Evolutionary conservation across 2,329 filamentous ascomycete genomes (phyloP), one percentile per base, ranked within the genome.

Genomic region (Arthrocladium fulminans): DNA sequence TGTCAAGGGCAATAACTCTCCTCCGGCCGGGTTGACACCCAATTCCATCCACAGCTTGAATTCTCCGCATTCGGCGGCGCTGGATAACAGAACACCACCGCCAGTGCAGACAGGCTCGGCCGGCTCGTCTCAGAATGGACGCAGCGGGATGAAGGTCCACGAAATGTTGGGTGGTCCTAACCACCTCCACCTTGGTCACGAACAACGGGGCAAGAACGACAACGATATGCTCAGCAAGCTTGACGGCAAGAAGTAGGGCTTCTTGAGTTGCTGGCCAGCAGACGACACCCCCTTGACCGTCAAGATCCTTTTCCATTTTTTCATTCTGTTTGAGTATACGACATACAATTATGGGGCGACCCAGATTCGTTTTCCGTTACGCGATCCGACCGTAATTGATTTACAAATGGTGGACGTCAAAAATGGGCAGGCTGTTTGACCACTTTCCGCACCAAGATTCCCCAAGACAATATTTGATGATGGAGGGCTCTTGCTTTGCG

Each of bases 221-320:
- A 74, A 68, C 51, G 68, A 72, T 49, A 74, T 74, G 71, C 64
- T 74, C 32, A 73, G 47, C 54, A 59, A 59, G 39, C 54, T 59
- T 10, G 57, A 59, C 43, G 54, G 57, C 52, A 59, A 59, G 52
- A 59, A 59, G 48, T 57, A 56, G 25, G 20, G 15, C 17, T 17
- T 15, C 3, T 19, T 41, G 41, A 17, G 25, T 19, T 37, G n/a
- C 22, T 22, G 10, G 32, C 22, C 13, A 30, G n/a, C 17, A 3
- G 4, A 17, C 42, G 13, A 30, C 25, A 42, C 41, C 35, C 22
- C 19, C 20, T 27, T n/a, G 25, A 10, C 37, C 39, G 22, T 35
- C 20, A 19, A 32, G 25, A 24, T 30, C 30, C 24, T 49, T 48
- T 35, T 24, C 20, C 13, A 42, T 48, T 42, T 47, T 50, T 47